Conservation (phyloP, 805 yeast species). For the Gaillardinia entomophila region DNA sequence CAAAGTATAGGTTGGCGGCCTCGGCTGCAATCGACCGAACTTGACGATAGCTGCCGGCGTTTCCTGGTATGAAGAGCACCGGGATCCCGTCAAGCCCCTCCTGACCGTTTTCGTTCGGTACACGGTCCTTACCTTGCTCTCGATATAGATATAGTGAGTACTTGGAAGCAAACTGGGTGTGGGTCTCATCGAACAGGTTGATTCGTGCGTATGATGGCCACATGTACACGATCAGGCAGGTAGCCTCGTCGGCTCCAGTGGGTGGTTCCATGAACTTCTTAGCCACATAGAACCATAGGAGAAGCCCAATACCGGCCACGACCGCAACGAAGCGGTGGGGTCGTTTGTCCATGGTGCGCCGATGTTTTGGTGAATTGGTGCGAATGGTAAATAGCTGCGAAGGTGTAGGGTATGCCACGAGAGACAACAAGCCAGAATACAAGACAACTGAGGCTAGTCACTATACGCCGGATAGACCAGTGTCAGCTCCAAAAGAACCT, state of each 20-base stretch:
- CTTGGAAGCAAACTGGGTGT: slow-evolving; percentile 68
- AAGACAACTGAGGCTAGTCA: too few species aligned
- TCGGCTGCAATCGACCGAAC: slow-evolving; percentile 89
- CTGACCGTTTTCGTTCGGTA: slow-evolving; percentile 39
- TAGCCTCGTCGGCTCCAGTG: slow-evolving; percentile 27
- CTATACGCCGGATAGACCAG: too few species aligned
- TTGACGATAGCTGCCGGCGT: slow-evolving; percentile 92
- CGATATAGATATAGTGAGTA: slow-evolving; percentile 82
- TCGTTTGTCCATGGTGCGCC: too few species aligned
- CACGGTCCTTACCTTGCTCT: slow-evolving; percentile 65
- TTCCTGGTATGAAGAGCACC: slow-evolving; percentile 91
- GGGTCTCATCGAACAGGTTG: slow-evolving; percentile 63
- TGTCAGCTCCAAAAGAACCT: too few species aligned
- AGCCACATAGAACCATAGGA: slow-evolving; percentile 9
- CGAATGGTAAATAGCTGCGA: too few species aligned
- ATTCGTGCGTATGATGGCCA: slow-evolving; percentile 77
- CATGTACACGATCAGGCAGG: slow-evolving; percentile 72
- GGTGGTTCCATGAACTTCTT: too few species aligned
- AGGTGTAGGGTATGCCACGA: too few species aligned
- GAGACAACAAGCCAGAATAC: too few species aligned
- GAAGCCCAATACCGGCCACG: slow-evolving; percentile 11
- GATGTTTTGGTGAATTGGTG: too few species aligned
- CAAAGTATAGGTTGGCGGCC: slow-evolving; percentile 51
- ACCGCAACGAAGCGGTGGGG: too few species aligned
- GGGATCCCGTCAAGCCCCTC: slow-evolving; percentile 64